These are phyloP conservation scores for Kwoniella newhampshirensis DNA, from an alignment of 768 basidiomycete species.

Conservation along the genomic window DNA sequence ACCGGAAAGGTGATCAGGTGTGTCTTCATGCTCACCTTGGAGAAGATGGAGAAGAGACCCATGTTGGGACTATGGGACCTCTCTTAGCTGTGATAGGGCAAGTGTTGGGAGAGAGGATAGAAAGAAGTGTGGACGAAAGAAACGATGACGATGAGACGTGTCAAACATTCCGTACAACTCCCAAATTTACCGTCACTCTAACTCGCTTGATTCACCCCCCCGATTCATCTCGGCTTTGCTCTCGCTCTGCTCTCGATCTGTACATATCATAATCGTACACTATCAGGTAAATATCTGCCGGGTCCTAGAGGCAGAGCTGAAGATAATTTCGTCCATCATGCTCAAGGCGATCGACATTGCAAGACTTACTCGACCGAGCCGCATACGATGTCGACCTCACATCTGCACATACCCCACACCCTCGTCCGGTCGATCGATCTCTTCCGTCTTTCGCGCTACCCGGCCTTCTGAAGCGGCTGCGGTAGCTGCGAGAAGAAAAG, in stretches of 20 bases:
- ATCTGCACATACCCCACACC: too few species aligned
- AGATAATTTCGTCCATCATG: too few species aligned
- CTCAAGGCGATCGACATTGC: slow-evolving; percentile 20
- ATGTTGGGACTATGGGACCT: slow-evolving; percentile 14
- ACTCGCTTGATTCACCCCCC: too few species aligned
- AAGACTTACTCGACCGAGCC: slow-evolving; percentile 28
- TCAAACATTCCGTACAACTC: too few species aligned
- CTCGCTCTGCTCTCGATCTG: too few species aligned
- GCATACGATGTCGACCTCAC: slow-evolving; percentile 28
- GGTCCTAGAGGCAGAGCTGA: too few species aligned
- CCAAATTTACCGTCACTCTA: not conserved
- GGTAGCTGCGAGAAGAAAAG: too few species aligned
- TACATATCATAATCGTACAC: too few species aligned
- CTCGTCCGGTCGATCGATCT: slow-evolving; percentile 6
- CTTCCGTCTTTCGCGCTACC: too few species aligned
- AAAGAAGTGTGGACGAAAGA: slow-evolving; percentile 6
- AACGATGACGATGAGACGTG: not conserved
- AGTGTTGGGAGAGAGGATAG: not conserved
- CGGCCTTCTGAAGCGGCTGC: too few species aligned
- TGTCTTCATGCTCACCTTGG: slow-evolving; percentile 20
- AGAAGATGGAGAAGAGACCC: slow-evolving; percentile 46
- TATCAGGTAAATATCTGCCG: too few species aligned
- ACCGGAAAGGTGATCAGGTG: not conserved
- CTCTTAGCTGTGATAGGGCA: not conserved
- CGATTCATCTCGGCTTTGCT: too few species aligned